Evolutionary conservation across 805 yeast genomes (phyloP).

Genomic region (Saturnispora galanensis): DNA sequence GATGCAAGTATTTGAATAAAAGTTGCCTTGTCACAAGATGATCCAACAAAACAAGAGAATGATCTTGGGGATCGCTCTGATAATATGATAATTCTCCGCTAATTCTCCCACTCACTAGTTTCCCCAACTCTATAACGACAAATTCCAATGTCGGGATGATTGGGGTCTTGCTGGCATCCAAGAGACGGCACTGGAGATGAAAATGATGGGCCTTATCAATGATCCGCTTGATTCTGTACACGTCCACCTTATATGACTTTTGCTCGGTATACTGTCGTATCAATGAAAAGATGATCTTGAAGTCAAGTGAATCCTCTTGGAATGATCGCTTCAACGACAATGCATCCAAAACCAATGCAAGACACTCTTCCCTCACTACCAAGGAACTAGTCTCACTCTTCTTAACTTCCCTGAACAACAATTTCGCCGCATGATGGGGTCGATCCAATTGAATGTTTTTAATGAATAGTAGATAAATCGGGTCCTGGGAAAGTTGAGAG

Average conservation of each 20-base stretch:
- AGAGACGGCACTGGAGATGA: background rate
- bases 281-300: conserved; percentile 7
- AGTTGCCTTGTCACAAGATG: conserved; percentile 13
- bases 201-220: conserved; percentile 11
- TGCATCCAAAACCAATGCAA: conserved; percentile 8
- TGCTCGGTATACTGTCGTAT: background rate
- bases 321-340: conserved; percentile 11
- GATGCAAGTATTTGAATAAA: conserved; percentile 20
- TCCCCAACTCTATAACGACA: conserved; percentile 15
- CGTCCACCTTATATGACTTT: background rate
- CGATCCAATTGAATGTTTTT: background rate
- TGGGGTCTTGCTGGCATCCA: background rate
- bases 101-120: conserved; percentile 7
- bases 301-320: conserved; percentile 5
- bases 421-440: conserved; percentile 5
- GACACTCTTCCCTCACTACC: background rate
- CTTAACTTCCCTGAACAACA: background rate
- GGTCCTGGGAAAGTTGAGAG: background rate
- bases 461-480: background rate
- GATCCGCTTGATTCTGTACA: conserved; percentile 5
- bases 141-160: conserved; percentile 6
- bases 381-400: background rate
- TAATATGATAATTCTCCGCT: conserved; percentile 10
- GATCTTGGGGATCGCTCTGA: conserved; percentile 1
- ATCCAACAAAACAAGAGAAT: conserved; percentile 8